Evolutionary conservation across 1,284 basidiomycete species (phyloP).

Genomic region (Cryptococcus neoformans): DNA sequence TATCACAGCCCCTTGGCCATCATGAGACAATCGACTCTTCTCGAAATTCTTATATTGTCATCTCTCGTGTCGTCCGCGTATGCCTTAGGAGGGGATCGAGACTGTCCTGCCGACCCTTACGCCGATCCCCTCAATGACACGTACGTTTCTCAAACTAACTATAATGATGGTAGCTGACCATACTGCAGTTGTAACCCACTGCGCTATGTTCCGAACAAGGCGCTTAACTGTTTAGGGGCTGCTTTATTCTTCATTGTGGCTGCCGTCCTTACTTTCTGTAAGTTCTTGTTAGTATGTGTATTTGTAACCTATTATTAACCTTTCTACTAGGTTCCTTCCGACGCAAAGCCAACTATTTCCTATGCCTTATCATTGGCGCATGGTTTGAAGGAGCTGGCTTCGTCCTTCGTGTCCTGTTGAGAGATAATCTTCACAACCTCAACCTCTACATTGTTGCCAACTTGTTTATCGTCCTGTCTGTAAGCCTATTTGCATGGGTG

Average conservation of each 20-base stretch:
- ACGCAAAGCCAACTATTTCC: slow-evolving; percentile 61
- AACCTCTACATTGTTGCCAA: slow-evolving; percentile 58
- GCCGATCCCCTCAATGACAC: not conserved
- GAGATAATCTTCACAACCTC: slow-evolving; percentile 21
- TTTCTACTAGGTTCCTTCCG: slow-evolving; percentile 15
- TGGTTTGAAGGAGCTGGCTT: slow-evolving; percentile 54
- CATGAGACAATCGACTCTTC: no score
- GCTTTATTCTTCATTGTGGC: slow-evolving; percentile 56
- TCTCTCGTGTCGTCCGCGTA: no score
- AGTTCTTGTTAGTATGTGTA: slow-evolving; percentile 19
- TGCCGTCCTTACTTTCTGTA: slow-evolving; percentile 54
- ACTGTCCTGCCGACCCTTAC: no score
- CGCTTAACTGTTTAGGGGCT: slow-evolving; percentile 57
- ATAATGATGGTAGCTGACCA: not conserved
- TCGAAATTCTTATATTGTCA: no score
- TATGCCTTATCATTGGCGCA: slow-evolving; percentile 62
- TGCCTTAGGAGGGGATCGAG: no score
- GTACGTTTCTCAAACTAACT: not conserved
- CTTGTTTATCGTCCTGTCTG: slow-evolving; percentile 62
- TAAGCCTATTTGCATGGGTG: slow-evolving; percentile 33
- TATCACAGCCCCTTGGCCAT: no score
- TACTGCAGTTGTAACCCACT: slow-evolving; percentile 38
- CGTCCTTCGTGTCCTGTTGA: slow-evolving; percentile 47
- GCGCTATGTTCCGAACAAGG: slow-evolving; percentile 61
- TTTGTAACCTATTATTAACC: not conserved